A percentile compares a stretch with the other conserved stretches of the same genome.
Evolutionary conservation across 2,329 filamentous ascomycete genomes (phyloP).

Genomic region (Cladosporium velox): DNA sequence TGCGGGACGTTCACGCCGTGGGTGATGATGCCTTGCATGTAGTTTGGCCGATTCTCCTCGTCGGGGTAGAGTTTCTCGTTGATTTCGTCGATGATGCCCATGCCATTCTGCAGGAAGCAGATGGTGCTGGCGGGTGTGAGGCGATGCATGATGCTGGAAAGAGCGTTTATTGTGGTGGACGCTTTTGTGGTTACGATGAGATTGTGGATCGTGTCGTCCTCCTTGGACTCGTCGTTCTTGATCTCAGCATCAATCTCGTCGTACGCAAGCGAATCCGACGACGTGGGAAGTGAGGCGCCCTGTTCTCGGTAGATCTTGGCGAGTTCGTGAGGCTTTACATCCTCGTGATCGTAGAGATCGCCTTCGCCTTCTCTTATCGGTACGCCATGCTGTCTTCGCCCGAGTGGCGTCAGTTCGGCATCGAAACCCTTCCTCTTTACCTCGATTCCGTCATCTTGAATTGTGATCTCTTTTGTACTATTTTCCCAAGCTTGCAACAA

Average conservation of each 20-base stretch:
- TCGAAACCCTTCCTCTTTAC: conserved; percentile 46
- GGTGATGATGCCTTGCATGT: conserved; percentile 69
- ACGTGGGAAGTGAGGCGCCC: background rate
- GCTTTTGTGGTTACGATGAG: conserved; percentile 81
- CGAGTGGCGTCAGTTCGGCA: conserved; percentile 45
- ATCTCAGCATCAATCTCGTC: background rate
- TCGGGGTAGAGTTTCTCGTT: conserved; percentile 71
- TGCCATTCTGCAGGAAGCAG: conserved; percentile 75
- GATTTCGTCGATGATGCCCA: conserved; percentile 80
- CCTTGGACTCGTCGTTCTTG: background rate
- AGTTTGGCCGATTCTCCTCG: conserved; percentile 66
- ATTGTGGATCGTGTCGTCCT: conserved; percentile 59
- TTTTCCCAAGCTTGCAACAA: conserved; percentile 51
- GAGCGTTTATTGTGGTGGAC: conserved; percentile 63
- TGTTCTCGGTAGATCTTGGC: conserved; percentile 19
- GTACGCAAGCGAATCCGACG: background rate
- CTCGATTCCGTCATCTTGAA: conserved; percentile 47
- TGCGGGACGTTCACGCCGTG: conserved; percentile 55
- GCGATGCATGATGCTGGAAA: conserved; percentile 66
- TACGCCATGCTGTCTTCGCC: conserved; percentile 41
- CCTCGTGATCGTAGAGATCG: conserved; percentile 29
- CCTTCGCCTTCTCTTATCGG: conserved; percentile 22
- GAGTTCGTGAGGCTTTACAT: conserved; percentile 33
- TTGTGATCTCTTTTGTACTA: conserved; percentile 49
- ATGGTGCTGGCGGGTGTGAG: conserved; percentile 70